Conservation (phyloP, 169 alveolate genomes). For the Sarcocystis neurona region DNA sequence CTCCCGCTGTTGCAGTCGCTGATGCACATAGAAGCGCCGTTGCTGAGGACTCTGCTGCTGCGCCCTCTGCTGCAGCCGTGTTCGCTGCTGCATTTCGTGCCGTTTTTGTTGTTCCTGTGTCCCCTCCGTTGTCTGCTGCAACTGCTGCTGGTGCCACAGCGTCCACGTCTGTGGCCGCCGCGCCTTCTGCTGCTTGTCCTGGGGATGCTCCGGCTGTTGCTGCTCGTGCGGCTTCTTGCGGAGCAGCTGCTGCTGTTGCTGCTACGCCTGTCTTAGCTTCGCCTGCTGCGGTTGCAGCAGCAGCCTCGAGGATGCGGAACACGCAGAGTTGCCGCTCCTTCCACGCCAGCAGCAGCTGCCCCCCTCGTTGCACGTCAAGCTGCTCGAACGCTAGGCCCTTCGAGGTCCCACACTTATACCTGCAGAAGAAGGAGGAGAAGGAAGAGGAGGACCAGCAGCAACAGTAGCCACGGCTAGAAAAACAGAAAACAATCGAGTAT, state of each 20-base stretch:
- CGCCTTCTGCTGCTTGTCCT: no score
- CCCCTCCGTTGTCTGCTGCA: conserved; percentile 26
- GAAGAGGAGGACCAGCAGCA: neutral
- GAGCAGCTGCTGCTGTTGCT: no score
- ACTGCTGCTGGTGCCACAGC: neutral
- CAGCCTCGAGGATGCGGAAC: neutral
- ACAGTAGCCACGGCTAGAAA: neutral
- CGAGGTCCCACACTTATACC: conserved; percentile 31
- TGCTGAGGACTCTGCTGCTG: conserved; percentile 41
- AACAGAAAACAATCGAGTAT: conserved; percentile 5
- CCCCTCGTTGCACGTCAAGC: conserved; percentile 40
- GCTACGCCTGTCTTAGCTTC: no score
- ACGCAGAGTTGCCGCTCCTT: conserved; percentile 39
- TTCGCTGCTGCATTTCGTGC: neutral
- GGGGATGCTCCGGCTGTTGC: no score
- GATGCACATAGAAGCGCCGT: neutral
- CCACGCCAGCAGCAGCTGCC: conserved; percentile 53
- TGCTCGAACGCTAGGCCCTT: conserved; percentile 35
- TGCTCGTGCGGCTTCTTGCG: no score
- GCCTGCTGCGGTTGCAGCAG: conserved; percentile 39
- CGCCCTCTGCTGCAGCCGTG: conserved; percentile 32
- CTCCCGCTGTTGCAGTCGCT: neutral
- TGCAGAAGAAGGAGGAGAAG: conserved; percentile 15
- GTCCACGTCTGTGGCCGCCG: no score
- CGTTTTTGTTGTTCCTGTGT: neutral